Evolutionary conservation across 2,329 filamentous ascomycete species (phyloP).

Genomic region (Neofusicoccum sp.): DNA sequence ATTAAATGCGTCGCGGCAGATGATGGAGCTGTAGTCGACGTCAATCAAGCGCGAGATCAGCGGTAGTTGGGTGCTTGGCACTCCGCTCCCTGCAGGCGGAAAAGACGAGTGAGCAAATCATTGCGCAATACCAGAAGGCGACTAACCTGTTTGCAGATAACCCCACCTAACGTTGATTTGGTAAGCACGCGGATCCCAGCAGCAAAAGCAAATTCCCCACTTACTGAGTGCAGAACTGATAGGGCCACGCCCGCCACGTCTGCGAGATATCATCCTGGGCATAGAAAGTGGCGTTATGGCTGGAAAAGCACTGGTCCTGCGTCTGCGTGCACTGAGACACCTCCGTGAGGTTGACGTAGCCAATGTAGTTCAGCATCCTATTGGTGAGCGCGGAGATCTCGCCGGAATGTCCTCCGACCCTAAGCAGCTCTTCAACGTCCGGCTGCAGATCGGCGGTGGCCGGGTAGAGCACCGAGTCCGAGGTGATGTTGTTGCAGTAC

Average conservation of each 20-base stretch:
- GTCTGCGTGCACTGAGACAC: constrained; percentile 41
- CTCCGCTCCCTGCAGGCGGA: constrained; percentile 56
- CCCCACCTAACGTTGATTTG: constrained; percentile 61
- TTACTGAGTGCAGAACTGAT: constrained; percentile 54
- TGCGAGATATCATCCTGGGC: constrained; percentile 43
- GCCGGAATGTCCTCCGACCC: constrained; percentile 47
- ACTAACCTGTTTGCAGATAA: constrained; percentile 61
- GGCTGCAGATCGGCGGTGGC: constrained; percentile 37
- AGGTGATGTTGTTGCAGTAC: constrained; percentile 59
- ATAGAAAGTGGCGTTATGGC: constrained; percentile 49
- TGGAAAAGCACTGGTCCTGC: constrained; percentile 54
- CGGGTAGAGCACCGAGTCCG: constrained; percentile 43
- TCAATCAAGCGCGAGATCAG: constrained; percentile 70
- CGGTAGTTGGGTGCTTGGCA: constrained; percentile 62
- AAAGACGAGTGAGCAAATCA: background rate
- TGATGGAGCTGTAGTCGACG: constrained; percentile 58
- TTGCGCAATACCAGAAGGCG: background rate
- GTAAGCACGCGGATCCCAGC: constrained; percentile 19
- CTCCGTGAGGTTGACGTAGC: constrained; percentile 50
- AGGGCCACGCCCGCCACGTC: constrained; percentile 55
- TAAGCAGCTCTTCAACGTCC: constrained; percentile 46
- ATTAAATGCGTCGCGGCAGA: constrained; percentile 69
- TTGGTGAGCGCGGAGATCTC: constrained; percentile 45
- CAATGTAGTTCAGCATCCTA: constrained; percentile 57
- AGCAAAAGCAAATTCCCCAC: background rate